Evolutionary conservation across 164 flowering plant species (phyloP), one percentile per base, ranked within the genome.

Genomic region (Vitis amurensis): DNA sequence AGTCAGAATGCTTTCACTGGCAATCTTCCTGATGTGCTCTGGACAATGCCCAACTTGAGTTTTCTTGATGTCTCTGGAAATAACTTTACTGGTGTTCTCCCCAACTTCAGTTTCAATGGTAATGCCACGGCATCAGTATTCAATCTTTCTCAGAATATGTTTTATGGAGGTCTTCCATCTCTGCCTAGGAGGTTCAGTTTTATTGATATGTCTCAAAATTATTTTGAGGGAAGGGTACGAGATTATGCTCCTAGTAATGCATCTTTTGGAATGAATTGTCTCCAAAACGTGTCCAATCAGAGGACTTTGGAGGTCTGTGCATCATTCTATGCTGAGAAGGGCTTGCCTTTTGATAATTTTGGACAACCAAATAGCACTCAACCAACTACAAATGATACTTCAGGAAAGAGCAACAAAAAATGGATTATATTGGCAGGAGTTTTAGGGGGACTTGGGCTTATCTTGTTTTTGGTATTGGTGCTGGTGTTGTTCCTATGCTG

Each of bases 401-500:
- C 67, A 2, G 27, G 67, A 53, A 85, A 83, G 76, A 84, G 76
- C 63, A 79, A 80, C 44, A 81, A 61, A 57, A 64, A 49, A 8
- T 69, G 67, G 71, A 75, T 82, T 66, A 87, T 94, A 71, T 68
- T 92, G 79, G 90, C 77, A 3, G 87, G 85, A 9, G 91, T 89
- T 62, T 73, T 89, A 9, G 99, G 97, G 3, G 97, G 97, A 29
- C 61, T 86, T 68, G 95, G 82, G 27, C 61, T 92, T 48, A 71
- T 92, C 68, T 48, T 77, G 23, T 71, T 90, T 68, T 49, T 87
- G 72, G 78, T 79, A 49, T 3, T 81, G 55, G 53, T 85, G 59
- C 56, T 82, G 48, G 74, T 80, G 4, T 48, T 78, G 47, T 57
- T 83, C 61, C 3, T 88, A 59, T 74, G 86, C 63, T 52, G 11